Conservation (phyloP, 2,329 filamentous ascomycete genomes). For the Cytospora piceicola region DNA sequence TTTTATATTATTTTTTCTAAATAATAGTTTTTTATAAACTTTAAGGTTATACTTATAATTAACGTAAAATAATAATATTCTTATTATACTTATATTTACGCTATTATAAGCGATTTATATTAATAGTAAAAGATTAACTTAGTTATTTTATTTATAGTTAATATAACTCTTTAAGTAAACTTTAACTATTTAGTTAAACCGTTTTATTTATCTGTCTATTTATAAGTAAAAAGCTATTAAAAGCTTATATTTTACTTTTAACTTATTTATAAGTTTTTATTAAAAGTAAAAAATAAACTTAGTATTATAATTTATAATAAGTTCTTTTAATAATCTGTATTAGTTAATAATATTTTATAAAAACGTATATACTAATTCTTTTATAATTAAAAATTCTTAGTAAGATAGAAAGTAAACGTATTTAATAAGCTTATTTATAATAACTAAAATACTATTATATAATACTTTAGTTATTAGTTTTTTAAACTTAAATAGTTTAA, state of each 20-base stretch:
- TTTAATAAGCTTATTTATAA: neutral
- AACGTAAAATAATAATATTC: neutral
- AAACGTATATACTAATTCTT: neutral
- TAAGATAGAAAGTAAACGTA: neutral
- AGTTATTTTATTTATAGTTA: constrained; percentile 7
- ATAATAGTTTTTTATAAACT: neutral
- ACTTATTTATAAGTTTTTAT: neutral
- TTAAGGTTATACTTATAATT: neutral
- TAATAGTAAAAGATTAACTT: neutral
- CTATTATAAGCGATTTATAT: neutral
- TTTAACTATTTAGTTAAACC: neutral
- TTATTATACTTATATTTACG: neutral
- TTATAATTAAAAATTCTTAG: neutral
- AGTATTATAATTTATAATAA: neutral
- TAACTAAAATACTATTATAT: neutral
- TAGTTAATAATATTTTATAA: neutral
- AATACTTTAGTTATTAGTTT: neutral
- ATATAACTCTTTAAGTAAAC: neutral
- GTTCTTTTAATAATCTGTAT: neutral
- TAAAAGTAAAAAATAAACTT: neutral
- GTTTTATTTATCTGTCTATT: neutral
- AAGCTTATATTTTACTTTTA: neutral
- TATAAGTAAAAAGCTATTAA: neutral
- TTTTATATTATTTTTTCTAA: neutral
- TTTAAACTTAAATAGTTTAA: neutral